Percentiles rank a stretch among this genome's conserved stretches.
Conservation (phyloP, 768 basidiomycete genomes). For the Lactarius pseudohatsudake region DNA sequence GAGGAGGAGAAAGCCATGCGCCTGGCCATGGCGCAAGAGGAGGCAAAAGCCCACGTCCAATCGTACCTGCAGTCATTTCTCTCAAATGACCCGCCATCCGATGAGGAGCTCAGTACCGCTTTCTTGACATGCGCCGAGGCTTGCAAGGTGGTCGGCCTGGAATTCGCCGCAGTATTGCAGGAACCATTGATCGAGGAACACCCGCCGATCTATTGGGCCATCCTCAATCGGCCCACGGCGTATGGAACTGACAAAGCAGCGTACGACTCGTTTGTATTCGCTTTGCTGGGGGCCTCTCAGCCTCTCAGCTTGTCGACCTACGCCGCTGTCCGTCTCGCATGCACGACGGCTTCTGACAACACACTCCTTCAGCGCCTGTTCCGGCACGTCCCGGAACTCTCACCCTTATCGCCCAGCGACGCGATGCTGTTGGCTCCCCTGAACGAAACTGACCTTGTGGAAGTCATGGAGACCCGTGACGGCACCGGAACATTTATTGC, state of each 20-base stretch:
- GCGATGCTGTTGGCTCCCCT: constrained; percentile 41
- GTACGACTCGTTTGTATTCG: constrained; percentile 42
- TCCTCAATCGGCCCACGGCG: constrained; percentile 49
- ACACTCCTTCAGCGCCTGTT: constrained; percentile 60
- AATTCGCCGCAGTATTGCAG: constrained; percentile 58
- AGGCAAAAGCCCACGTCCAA: not conserved
- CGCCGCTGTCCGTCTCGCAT: constrained; percentile 60
- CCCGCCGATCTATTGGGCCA: constrained; percentile 72
- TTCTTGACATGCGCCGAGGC: constrained; percentile 64
- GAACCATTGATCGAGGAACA: constrained; percentile 61
- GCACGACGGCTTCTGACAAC: constrained; percentile 61
- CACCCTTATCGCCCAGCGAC: constrained; percentile 54
- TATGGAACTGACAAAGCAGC: constrained; percentile 30
- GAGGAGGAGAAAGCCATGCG: not conserved
- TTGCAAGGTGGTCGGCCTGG: constrained; percentile 50
- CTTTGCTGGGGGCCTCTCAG: constrained; percentile 42
- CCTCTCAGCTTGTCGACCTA: constrained; percentile 40
- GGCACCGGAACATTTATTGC: constrained; percentile 50
- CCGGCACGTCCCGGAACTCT: constrained; percentile 46
- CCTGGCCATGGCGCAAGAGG: not conserved
- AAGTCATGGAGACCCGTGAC: constrained; percentile 44
- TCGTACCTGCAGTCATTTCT: constrained; percentile 4
- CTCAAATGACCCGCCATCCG: constrained; percentile 4
- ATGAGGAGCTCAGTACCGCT: constrained; percentile 33
- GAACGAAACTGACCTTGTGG: constrained; percentile 52